phyloP scores from a whole-genome alignment of 345 rosid genomes.

The Eucalyptus globulus region DNA sequence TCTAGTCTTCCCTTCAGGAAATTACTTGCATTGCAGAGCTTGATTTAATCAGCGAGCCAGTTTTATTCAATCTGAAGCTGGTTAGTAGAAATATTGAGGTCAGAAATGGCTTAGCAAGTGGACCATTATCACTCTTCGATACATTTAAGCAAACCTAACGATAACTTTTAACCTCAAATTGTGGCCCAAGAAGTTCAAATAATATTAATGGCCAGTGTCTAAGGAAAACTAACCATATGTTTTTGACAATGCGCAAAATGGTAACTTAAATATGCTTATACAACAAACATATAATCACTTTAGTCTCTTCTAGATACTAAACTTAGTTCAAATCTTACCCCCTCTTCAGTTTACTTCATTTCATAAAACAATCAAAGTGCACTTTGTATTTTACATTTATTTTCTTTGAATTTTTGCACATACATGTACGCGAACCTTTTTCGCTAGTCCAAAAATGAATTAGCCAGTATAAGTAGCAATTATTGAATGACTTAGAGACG shows the following conservation, averaged over 20 bases:
- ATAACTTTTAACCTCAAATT: not conserved
- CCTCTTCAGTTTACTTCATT: too few species aligned
- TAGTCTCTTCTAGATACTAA: not conserved
- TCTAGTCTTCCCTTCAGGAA: too few species aligned
- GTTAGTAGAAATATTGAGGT: not conserved
- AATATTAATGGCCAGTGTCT: not conserved
- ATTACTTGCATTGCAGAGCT: not conserved
- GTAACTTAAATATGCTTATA: too few species aligned
- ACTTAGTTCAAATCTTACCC: too few species aligned
- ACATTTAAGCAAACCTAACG: not conserved
- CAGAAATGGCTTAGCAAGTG: not conserved
- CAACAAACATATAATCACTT: not conserved
- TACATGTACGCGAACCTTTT: too few species aligned
- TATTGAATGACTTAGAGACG: not conserved
- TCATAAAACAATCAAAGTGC: too few species aligned
- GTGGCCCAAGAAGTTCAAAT: not conserved
- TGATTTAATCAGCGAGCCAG: not conserved
- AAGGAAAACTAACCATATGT: not conserved
- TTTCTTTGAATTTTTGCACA: not conserved
- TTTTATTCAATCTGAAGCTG: not conserved
- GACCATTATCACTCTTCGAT: too few species aligned
- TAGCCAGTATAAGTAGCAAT: not conserved
- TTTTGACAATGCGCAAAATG: too few species aligned
- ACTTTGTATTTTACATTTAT: too few species aligned
- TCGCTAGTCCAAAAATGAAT: too few species aligned